Conservation (phyloP, 768 basidiomycete genomes). For the Kondoa subrosea region DNA sequence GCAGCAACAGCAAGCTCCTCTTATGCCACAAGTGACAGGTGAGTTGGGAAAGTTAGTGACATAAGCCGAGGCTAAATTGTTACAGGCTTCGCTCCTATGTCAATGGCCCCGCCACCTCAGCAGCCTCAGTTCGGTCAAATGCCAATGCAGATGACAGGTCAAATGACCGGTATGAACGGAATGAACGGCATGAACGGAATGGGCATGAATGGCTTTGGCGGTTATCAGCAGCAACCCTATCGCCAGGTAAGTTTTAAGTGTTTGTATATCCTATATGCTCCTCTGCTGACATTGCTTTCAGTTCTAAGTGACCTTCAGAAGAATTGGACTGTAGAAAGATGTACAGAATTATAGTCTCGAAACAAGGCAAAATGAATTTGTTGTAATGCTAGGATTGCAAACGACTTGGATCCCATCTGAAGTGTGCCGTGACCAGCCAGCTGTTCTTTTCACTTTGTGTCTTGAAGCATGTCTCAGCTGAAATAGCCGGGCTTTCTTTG, state of each 20-base stretch:
- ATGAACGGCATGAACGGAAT: background rate
- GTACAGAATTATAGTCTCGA: too few relatives aligned
- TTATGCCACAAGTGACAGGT: constrained; percentile 1
- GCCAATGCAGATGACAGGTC: constrained; percentile 5
- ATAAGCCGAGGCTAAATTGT: background rate
- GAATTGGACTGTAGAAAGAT: too few relatives aligned
- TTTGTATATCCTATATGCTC: too few relatives aligned
- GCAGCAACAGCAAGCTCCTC: constrained; percentile 3
- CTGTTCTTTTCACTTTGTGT: background rate
- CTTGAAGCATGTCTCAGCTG: background rate
- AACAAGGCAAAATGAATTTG: too few relatives aligned
- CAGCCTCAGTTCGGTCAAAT: constrained; percentile 11
- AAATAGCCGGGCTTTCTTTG: background rate
- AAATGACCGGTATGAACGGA: background rate
- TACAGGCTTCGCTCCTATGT: constrained; percentile 16
- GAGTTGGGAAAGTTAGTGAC: constrained; percentile 10
- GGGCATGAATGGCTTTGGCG: background rate
- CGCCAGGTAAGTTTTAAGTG: background rate
- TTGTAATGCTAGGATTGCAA: too few relatives aligned
- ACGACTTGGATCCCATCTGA: background rate
- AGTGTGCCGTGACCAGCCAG: background rate
- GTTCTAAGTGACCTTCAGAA: too few relatives aligned
- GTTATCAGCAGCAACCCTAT: background rate
- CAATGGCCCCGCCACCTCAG: constrained; percentile 9
- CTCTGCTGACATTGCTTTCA: too few relatives aligned